Conservation (phyloP, 2,329 filamentous ascomycete species). For the Fusarium sp. region DNA sequence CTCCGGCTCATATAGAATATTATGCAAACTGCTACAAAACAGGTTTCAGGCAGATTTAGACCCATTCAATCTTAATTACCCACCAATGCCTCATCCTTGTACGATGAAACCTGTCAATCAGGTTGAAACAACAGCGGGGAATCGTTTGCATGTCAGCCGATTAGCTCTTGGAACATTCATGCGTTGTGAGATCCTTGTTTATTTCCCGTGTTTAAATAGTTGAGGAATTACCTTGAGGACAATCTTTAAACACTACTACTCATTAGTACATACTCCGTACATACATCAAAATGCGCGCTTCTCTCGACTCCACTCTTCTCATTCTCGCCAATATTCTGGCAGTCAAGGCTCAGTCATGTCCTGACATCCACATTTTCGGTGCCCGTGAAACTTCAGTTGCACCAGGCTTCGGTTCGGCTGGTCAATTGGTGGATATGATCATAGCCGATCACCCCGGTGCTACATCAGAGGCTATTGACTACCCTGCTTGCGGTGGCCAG, state of each 20-base stretch:
- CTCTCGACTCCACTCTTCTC: conserved; percentile 8
- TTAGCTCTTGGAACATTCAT: neutral
- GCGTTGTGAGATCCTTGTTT: neutral
- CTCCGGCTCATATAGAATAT: neutral
- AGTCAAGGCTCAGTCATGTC: conserved; percentile 45
- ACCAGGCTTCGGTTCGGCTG: conserved; percentile 61
- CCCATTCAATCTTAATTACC: neutral
- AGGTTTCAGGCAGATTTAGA: neutral
- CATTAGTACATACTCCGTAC: fast-evolving
- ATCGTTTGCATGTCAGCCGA: neutral
- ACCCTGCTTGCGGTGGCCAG: conserved; percentile 72
- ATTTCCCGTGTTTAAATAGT: neutral
- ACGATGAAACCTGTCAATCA: neutral
- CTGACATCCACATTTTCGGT: conserved; percentile 56
- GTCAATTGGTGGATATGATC: conserved; percentile 60
- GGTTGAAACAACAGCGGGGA: neutral
- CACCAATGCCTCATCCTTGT: neutral
- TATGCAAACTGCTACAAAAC: neutral
- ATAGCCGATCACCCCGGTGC: conserved; percentile 57
- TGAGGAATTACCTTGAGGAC: fast-evolving
- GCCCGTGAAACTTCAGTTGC: conserved; percentile 60
- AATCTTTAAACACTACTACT: too few relatives aligned
- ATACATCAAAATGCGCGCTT: conserved; percentile 19
- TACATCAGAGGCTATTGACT: conserved; percentile 63
- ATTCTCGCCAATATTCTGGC: conserved; percentile 10